A percentile compares a stretch with the other conserved stretches of the same genome.
These are phyloP conservation scores for Ciborinia camelliae DNA, from an alignment of 2,329 filamentous ascomycete species.

Conservation along the genomic window DNA sequence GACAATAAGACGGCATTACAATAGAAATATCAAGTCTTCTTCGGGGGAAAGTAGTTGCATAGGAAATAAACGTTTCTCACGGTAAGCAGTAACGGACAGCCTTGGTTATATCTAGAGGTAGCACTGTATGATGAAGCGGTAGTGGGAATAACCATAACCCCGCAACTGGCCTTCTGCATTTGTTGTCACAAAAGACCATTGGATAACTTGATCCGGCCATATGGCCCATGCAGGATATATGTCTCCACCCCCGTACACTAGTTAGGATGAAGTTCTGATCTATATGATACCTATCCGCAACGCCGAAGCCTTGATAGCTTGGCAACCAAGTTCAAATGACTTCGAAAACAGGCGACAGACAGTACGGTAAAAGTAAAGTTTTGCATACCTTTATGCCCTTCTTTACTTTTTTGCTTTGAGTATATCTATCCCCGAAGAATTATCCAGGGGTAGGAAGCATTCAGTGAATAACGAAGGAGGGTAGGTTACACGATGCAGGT, in stretches of 20 bases:
- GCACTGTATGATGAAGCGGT: slow-evolving; percentile 19
- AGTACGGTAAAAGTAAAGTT: background rate
- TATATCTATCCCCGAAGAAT: background rate
- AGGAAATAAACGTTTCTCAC: background rate
- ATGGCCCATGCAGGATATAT: slow-evolving; percentile 28
- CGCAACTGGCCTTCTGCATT: slow-evolving; percentile 27
- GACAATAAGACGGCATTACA: slow-evolving; percentile 73
- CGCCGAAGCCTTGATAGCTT: slow-evolving; percentile 16
- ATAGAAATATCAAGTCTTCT: slow-evolving; percentile 13
- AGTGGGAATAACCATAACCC: slow-evolving; percentile 25
- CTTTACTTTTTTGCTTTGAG: background rate
- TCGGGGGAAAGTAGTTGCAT: background rate
- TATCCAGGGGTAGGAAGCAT: background rate
- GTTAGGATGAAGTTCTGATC: slow-evolving; percentile 25
- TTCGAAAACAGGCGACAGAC: background rate
- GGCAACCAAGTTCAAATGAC: background rate
- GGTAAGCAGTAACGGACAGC: slow-evolving; percentile 18
- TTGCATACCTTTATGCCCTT: slow-evolving; percentile 9
- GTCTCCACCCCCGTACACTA: slow-evolving; percentile 30
- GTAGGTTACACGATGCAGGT: background rate
- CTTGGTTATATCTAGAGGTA: slow-evolving; percentile 32
- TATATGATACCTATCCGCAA: slow-evolving; percentile 22
- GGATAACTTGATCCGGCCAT: slow-evolving; percentile 28
- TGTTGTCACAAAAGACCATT: slow-evolving; percentile 3
- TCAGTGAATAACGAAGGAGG: background rate